Conservation (phyloP, 1,284 basidiomycete genomes). For the Lignosus rhinocerotis region DNA sequence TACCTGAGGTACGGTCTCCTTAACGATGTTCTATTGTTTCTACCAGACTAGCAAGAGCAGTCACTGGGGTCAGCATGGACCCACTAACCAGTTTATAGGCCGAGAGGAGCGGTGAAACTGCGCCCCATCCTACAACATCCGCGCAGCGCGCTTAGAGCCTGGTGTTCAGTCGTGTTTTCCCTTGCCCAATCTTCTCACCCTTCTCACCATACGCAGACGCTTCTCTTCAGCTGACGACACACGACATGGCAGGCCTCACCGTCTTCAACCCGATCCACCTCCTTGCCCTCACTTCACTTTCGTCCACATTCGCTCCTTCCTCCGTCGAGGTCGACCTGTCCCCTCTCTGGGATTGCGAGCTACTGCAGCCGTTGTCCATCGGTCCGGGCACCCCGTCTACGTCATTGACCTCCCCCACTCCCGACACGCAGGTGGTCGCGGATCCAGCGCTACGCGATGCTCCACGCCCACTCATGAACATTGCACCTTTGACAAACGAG, state of each 20-base stretch:
- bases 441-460: conserved; percentile 17
- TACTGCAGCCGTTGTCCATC: conserved; percentile 8
- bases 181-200: conserved; percentile 6
- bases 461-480: conserved; percentile 14
- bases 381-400: conserved; percentile 1
- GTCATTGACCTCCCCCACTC: conserved; percentile 10
- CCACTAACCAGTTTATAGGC: conserved; percentile 20
- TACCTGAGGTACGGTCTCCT: background rate
- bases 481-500: conserved; percentile 12
- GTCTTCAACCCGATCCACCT: conserved; percentile 19
- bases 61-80: conserved; percentile 11
- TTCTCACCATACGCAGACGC: conserved; percentile 17
- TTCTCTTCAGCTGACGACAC: conserved; percentile 17
- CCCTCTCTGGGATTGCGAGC: conserved; percentile 14
- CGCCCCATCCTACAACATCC: conserved; percentile 9
- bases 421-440: conserved; percentile 6
- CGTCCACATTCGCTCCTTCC: conserved; percentile 5
- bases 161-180: conserved; percentile 2
- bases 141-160: conserved; percentile 9
- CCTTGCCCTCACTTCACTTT: conserved; percentile 13
- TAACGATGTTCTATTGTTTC: conserved; percentile 15
- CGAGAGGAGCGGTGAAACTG: background rate
- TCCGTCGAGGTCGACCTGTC: conserved; percentile 5
- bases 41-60: background rate
- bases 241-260: conserved; percentile 23